Base-by-base conservation (phyloP, 2,329 filamentous ascomycete genomes). In the Orbilia quercus region DNA sequence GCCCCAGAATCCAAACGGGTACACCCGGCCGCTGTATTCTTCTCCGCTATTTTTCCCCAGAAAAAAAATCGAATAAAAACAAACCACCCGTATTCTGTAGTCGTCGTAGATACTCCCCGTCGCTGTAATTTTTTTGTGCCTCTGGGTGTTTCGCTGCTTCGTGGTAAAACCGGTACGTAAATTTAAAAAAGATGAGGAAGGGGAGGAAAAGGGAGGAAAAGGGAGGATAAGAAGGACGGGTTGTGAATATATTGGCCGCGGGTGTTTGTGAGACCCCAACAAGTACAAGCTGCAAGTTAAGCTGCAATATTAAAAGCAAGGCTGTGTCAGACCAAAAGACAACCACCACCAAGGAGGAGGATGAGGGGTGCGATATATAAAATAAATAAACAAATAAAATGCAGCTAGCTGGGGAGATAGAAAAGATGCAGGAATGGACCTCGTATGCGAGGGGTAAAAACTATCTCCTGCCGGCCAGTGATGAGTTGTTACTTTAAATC, bases 401-500 rank as follows among this genome's bases (percentile, higher is more conserved):
- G 12, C 36, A 40, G 11, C n/a, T 16, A n/a, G n/a, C n/a, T n/a
- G n/a, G n/a, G n/a, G n/a, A n/a, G n/a, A n/a, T n/a, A n/a, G n/a
- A 16, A 40, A 12, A 40, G 6, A 40, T 5, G 42, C n/a, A 11
- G n/a, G 42, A 18, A 45, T 16, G 48, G 28, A 36, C 48, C 20
- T 20, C 38, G 53, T 57, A 57, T 57, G 53, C 53, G 38, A 57
- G 53, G 48, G 34, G 18, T 44, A n/a, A 22, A 11, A 47, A 22
- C 36, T 59, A 22, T 40, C n/a, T n/a, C n/a, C n/a, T n/a, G n/a
- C n/a, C 34, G 44, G 40, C 22, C 42, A 42, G 40, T 48, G 42
- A 59, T 47, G 53, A 57, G 53, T 57, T 57, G 53, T 57, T 57
- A n/a, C 53, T 16, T n/a, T 59, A 38, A 48, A 59, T 59, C 55